phyloP scores from a whole-genome alignment of 345 rosid genomes.

The Angophora floribunda region DNA sequence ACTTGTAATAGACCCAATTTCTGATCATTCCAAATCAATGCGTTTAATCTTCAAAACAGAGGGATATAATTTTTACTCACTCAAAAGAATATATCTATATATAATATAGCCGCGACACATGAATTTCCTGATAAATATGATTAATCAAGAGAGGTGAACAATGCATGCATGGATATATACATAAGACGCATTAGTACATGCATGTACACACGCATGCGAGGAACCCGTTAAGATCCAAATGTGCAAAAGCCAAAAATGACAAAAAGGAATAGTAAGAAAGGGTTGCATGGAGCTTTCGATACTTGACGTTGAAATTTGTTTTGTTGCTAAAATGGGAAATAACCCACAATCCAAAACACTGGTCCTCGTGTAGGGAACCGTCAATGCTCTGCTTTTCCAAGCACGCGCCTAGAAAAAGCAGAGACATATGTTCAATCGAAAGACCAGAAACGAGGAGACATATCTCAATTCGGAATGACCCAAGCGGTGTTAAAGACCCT shows the following conservation, averaged over 20 bases:
- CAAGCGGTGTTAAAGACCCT: too few species aligned
- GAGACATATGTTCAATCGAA: too few species aligned
- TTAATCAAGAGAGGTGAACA: neutral
- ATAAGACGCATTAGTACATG: neutral
- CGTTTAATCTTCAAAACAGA: neutral
- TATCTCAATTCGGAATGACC: too few species aligned
- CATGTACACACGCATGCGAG: neutral
- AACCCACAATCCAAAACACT: too few species aligned
- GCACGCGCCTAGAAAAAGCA: too few species aligned
- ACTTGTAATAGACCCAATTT: neutral
- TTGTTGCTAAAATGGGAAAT: slow-evolving; percentile 11
- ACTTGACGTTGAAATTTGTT: slow-evolving; percentile 9
- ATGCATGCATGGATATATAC: neutral
- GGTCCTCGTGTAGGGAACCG: too few species aligned
- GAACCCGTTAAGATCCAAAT: neutral
- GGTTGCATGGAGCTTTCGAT: neutral
- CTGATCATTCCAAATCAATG: neutral
- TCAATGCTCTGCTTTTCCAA: too few species aligned
- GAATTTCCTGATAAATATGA: neutral
- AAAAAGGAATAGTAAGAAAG: neutral
- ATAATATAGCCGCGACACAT: neutral
- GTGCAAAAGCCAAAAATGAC: neutral
- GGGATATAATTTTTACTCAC: neutral
- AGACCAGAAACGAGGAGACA: too few species aligned
- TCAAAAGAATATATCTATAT: neutral